These are phyloP conservation scores for Penicillium waksmanii DNA, from an alignment of 495 filamentous ascomycete genomes.

Conservation along the genomic window DNA sequence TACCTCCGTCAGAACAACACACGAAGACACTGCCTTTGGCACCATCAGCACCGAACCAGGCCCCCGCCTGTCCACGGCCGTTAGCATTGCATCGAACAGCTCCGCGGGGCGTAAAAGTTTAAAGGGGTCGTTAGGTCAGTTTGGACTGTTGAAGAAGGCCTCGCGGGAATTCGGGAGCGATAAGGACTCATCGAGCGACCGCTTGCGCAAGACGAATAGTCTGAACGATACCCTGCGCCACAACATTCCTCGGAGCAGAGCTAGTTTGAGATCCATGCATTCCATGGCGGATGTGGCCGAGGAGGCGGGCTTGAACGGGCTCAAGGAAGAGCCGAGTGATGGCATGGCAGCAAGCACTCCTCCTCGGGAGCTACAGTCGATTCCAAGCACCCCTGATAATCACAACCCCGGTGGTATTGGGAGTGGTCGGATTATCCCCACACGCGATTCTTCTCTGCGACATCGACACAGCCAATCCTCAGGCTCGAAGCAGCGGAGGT, in stretches of 20 bases:
- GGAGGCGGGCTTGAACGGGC: slow-evolving; percentile 32
- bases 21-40: slow-evolving; percentile 46
- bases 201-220: slow-evolving; percentile 41
- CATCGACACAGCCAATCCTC: slow-evolving; percentile 50
- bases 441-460: slow-evolving; percentile 68
- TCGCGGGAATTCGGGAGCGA: slow-evolving; percentile 45
- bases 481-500: slow-evolving; percentile 39
- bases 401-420: slow-evolving; percentile 47
- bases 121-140: slow-evolving; percentile 34
- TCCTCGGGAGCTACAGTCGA: slow-evolving; percentile 31
- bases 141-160: slow-evolving; percentile 38
- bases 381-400: slow-evolving; percentile 34
- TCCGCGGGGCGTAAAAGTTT: slow-evolving; percentile 44
- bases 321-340: slow-evolving; percentile 26
- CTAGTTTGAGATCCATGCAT: slow-evolving; percentile 48
- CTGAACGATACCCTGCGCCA: slow-evolving; percentile 43
- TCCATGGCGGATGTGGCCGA: slow-evolving; percentile 52
- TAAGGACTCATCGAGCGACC: slow-evolving; percentile 39
- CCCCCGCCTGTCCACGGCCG: slow-evolving; percentile 40
- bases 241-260: slow-evolving; percentile 41
- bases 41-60: slow-evolving; percentile 48
- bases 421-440: slow-evolving; percentile 60
- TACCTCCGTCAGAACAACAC: slow-evolving; percentile 37
- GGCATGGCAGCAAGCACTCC: slow-evolving; percentile 28
- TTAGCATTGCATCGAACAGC: slow-evolving; percentile 46